Conservation (phyloP, 2,329 filamentous ascomycete species). For the Paecilomyces dactylethromorphus region DNA sequence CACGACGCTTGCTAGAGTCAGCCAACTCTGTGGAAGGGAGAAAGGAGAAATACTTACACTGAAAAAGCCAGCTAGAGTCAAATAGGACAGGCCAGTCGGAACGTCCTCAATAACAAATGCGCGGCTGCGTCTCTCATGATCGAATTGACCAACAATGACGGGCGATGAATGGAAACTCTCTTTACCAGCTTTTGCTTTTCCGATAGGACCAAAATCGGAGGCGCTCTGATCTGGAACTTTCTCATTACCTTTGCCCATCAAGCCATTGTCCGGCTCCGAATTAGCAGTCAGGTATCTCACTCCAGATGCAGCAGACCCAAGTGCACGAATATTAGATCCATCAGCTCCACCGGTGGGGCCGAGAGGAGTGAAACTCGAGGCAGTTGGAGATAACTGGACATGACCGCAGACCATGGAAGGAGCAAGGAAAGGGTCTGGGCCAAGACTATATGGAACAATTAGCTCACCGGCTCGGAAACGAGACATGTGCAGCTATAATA, state of each 20-base stretch:
- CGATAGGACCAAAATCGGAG: conserved; percentile 17
- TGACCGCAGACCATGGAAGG: conserved; percentile 11
- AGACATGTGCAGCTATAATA: neutral
- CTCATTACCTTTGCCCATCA: conserved; percentile 3
- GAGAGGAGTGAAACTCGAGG: conserved; percentile 55
- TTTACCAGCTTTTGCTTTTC: conserved; percentile 10
- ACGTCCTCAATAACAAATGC: conserved; percentile 28
- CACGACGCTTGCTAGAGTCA: conserved; percentile 18
- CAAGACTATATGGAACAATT: conserved; percentile 9
- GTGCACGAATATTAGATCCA: conserved; percentile 5
- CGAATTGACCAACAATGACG: conserved; percentile 13
- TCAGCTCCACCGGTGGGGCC: conserved; percentile 11
- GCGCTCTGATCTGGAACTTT: conserved; percentile 9
- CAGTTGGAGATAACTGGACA: conserved; percentile 55
- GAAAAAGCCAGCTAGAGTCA: conserved; percentile 31
- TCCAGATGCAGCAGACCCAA: conserved; percentile 8
- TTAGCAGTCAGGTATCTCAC: conserved; percentile 14
- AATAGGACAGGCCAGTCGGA: conserved; percentile 22
- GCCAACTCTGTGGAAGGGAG: neutral
- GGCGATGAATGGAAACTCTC: conserved; percentile 5
- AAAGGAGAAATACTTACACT: conserved; percentile 24
- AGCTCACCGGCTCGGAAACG: neutral
- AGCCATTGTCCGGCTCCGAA: conserved; percentile 13
- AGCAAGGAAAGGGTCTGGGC: conserved; percentile 24
- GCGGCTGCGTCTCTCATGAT: conserved; percentile 19